Base-by-base conservation (phyloP, 352 stramenopile genomes). In the Phytopythium helicoides region DNA sequence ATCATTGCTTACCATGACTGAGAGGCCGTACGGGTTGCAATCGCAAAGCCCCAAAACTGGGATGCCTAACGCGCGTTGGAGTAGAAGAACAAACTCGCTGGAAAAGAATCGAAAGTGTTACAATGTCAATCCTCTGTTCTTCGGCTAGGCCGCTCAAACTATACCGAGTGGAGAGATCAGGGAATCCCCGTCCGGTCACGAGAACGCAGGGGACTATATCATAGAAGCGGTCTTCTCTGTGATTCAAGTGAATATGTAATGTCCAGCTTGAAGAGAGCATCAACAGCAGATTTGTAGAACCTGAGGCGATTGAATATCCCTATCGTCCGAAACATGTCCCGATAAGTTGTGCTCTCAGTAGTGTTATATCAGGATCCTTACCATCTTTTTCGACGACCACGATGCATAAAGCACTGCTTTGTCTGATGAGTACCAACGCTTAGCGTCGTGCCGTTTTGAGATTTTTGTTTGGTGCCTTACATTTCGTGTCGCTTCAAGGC, bases 341-440 rank as follows among this genome's bases (percentile, higher is more conserved):
- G 15, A 35, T 49, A 18, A 36, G 14, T 23, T 16, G 15, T 31
- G 11, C 46, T 83, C 26, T 47, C 71, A 50, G 2, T 28, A 62
- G 60, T 26, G n/a, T 37, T 14, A 22, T n/a, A 3, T 2, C 16
- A 11, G 0, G 33, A 54, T n/a, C 9, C 53, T 21, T 62, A 94
- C 95, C 93, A 45, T 98, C 95, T 63, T 98, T 98, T 64, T 98
- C 95, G 35, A 98, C 76, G 3, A 98, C 87, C 6, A 98, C 42
- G 53, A 98, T 97, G 54, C 64, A 97, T 35, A 72, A 69, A 21
- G 93, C 90, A 52, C 87, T 68, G 42, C 75, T 89, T 54, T 52
- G 49, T 12, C 84, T 94, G 37, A n/a, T 23, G 15, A 21, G n/a
- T 22, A n/a, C 15, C n/a, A n/a, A n/a, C n/a, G n/a, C n/a, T 40